Conservation (phyloP, 2,329 filamentous ascomycete genomes). For the Phyllosticta ampelicida region DNA sequence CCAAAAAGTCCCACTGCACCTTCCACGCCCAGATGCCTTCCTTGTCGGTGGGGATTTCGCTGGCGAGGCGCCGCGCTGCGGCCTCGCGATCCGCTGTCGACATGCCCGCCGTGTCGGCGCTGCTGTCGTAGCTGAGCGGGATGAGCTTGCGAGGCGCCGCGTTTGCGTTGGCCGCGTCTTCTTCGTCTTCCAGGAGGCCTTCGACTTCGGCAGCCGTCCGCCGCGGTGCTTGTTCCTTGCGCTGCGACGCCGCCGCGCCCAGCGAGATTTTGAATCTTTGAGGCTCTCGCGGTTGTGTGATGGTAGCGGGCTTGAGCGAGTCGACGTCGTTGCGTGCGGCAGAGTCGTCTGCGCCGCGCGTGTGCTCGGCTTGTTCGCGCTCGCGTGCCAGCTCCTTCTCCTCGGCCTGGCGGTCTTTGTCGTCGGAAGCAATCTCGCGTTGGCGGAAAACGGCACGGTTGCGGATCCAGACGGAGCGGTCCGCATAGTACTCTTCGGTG, state of each 20-base stretch:
- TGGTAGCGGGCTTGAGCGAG: slow-evolving; percentile 25
- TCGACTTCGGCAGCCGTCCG: slow-evolving; percentile 90
- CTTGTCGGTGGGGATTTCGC: slow-evolving; percentile 81
- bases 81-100: slow-evolving; percentile 80
- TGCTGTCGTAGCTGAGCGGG: slow-evolving; percentile 34
- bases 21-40: slow-evolving; percentile 85
- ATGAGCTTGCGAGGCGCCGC: slow-evolving; percentile 60
- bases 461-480: slow-evolving; percentile 73
- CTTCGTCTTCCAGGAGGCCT: slow-evolving; percentile 88
- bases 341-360: slow-evolving; percentile 74
- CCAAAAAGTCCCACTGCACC: slow-evolving; percentile 85
- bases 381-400: slow-evolving; percentile 61
- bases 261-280: slow-evolving; percentile 88
- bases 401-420: slow-evolving; percentile 71
- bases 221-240: slow-evolving; percentile 48
- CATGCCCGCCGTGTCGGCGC: slow-evolving; percentile 40
- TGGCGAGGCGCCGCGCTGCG: slow-evolving; percentile 69
- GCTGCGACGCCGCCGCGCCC: slow-evolving; percentile 74
- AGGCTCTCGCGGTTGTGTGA: slow-evolving; percentile 40
- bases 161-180: slow-evolving; percentile 51
- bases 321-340: slow-evolving; percentile 63
- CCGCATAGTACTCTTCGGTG: slow-evolving; percentile 72
- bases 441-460: slow-evolving; percentile 64
- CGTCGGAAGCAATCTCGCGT: slow-evolving; percentile 66
- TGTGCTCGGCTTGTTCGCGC: slow-evolving; percentile 63